Evolutionary conservation across 306 rosid genomes (phyloP), one percentile per base, ranked within the genome.

Genomic region (Casuarina glauca): DNA sequence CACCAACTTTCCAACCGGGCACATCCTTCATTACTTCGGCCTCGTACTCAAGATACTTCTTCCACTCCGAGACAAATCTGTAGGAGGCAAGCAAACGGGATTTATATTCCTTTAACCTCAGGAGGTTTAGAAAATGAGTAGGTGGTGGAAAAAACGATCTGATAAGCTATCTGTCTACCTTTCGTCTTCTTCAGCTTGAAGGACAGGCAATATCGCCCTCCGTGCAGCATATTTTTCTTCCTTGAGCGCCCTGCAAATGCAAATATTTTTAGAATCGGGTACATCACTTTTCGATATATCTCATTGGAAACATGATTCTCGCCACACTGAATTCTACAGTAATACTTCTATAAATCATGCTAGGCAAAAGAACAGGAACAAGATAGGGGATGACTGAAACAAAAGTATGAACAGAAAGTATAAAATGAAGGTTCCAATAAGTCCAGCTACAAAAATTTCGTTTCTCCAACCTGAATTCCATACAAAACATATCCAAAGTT

Each of bases 1-100:
- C 97, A 48, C 99, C 99, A 58, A 96, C 99, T 89, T 96, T 96
- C 98, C 99, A 93, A 26, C 97, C 97, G 5, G 99, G 99, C 63
- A 96, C 99, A 49, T 96, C 97, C 93, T 93, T 93, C 99, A 96
- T 96, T 48, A 96, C 93, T 52, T 96, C 97, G 0, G 99, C 99
- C 90, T 96, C 98, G 44, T 93, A 93, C 17, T 91, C 97, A 3
- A 96, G 97, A 82, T 96, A 96, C 77, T 90, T 93, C 83, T 93
- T 90, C 99, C 99, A 96, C 91, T 96, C 99, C 74, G 74, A 80
- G 67, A 96, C 96, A 80, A 90, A 96, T 93, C 99, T 96, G 45
- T 60, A 78, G 74, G 79, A 53, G 71, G 71, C 46, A 73, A 45
- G 46, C n/a, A 41, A 70, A 70, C 58, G 63, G 39, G 50, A 17